phyloP scores from a whole-genome alignment of 2,329 filamentous ascomycete species.

The Alternaria viburni region DNA sequence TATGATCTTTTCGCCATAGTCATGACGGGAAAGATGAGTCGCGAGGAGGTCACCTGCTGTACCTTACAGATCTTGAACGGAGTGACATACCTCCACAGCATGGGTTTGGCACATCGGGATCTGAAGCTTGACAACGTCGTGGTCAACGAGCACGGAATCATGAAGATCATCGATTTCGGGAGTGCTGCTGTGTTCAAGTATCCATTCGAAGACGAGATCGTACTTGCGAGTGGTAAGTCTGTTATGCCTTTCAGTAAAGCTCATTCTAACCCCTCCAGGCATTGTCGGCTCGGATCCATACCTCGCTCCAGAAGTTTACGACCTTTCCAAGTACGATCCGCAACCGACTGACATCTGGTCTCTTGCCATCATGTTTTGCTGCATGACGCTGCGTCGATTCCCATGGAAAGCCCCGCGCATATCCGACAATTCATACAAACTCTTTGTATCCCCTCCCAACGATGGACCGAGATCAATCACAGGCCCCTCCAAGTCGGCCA shows the following conservation, averaged over 20 bases:
- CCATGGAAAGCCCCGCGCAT: constrained; percentile 95
- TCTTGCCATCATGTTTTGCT: constrained; percentile 97
- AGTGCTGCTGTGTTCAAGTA: constrained; percentile 97
- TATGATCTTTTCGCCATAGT: constrained; percentile 97
- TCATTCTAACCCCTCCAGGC: constrained; percentile 54
- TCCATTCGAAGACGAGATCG: constrained; percentile 90
- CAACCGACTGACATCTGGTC: constrained; percentile 97
- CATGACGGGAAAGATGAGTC: constrained; percentile 97
- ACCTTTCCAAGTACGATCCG: constrained; percentile 90
- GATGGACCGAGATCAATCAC: constrained; percentile 44
- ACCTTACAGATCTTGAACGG: constrained; percentile 95
- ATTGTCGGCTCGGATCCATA: constrained; percentile 93
- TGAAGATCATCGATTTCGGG: constrained; percentile 99
- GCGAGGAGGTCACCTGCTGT: constrained; percentile 87
- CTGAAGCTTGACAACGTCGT: constrained; percentile 98
- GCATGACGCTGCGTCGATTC: constrained; percentile 94
- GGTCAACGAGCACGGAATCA: constrained; percentile 93
- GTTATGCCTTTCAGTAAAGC: background rate
- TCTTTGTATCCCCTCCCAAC: constrained; percentile 86
- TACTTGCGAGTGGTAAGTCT: constrained; percentile 76
- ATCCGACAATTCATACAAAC: constrained; percentile 91
- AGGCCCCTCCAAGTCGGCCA: constrained; percentile 38
- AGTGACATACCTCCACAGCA: constrained; percentile 91
- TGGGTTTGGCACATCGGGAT: constrained; percentile 93
- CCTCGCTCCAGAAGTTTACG: constrained; percentile 94